phyloP scores from a whole-genome alignment of 768 basidiomycete species.

The Termitomyces sp. region DNA sequence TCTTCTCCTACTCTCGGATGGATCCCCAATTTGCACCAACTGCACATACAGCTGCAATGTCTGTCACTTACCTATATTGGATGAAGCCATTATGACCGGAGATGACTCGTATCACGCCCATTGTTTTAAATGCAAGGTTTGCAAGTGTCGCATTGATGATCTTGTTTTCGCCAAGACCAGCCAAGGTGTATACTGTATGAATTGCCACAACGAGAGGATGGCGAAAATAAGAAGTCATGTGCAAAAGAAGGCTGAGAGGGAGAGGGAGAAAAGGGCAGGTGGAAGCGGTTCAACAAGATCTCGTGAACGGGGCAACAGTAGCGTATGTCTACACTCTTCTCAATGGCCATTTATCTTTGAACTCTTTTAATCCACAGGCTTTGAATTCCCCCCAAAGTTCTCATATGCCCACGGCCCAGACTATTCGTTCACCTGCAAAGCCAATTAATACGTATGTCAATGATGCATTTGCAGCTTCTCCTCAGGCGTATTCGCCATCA shows the following conservation, averaged over 20 bases:
- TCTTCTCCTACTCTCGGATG: slow-evolving; percentile 93
- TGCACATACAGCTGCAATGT: slow-evolving; percentile 96
- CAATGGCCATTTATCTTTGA: background rate
- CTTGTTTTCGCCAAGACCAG: slow-evolving; percentile 98
- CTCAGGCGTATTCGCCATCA: slow-evolving; percentile 11
- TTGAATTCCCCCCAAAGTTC: slow-evolving; percentile 4
- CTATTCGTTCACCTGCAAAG: slow-evolving; percentile 25
- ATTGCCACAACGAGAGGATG: slow-evolving; percentile 96
- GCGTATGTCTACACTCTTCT: slow-evolving; percentile 31
- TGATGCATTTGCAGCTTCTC: slow-evolving; percentile 32
- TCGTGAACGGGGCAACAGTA: slow-evolving; percentile 35
- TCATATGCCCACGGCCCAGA: background rate
- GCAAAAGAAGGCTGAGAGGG: slow-evolving; percentile 78
- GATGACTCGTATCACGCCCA: slow-evolving; percentile 98
- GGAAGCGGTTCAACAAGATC: slow-evolving; percentile 40
- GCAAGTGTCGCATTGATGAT: slow-evolving; percentile 93
- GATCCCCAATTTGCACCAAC: slow-evolving; percentile 92
- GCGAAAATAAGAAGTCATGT: slow-evolving; percentile 88
- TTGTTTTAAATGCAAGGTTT: slow-evolving; percentile 97
- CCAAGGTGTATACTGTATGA: slow-evolving; percentile 98
- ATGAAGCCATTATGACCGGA: slow-evolving; percentile 99
- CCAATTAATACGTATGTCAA: slow-evolving; percentile 28
- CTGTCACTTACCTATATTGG: slow-evolving; percentile 90
- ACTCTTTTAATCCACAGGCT: background rate
- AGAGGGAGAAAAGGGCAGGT: slow-evolving; percentile 40